phyloP scores from a whole-genome alignment of 371 early-diverging fungal species.

The Dipsacomyces acuminosporus region DNA sequence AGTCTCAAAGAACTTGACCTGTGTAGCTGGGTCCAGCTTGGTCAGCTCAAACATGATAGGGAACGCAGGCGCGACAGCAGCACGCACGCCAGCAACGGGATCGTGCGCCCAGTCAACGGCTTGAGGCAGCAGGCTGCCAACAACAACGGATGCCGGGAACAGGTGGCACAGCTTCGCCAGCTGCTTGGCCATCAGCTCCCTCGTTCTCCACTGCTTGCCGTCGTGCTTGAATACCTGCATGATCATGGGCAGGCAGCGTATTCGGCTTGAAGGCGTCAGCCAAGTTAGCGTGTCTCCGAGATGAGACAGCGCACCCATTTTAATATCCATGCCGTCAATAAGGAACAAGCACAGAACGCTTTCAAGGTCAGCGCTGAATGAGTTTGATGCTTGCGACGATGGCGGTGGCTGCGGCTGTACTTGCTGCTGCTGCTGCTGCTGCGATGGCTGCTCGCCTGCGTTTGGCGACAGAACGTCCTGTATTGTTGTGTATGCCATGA shows the following conservation, averaged over 20 bases:
- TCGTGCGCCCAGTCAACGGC: constrained; percentile 50
- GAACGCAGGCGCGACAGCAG: constrained; percentile 48
- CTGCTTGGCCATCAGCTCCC: constrained; percentile 49
- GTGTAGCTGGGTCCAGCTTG: constrained; percentile 45
- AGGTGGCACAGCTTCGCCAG: constrained; percentile 43
- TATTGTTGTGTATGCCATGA: constrained; percentile 13
- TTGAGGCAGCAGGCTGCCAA: constrained; percentile 44
- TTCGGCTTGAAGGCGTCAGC: constrained; percentile 36
- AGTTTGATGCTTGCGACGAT: constrained; percentile 10
- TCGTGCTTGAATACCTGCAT: constrained; percentile 48
- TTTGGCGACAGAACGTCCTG: background rate
- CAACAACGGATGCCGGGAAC: constrained; percentile 41
- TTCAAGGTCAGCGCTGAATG: constrained; percentile 40
- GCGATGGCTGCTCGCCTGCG: background rate
- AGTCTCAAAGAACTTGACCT: constrained; percentile 47
- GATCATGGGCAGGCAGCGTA: constrained; percentile 47
- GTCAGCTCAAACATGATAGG: constrained; percentile 46
- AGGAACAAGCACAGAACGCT: constrained; percentile 45
- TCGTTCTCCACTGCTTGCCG: constrained; percentile 48
- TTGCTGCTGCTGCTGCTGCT: background rate
- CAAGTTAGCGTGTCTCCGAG: constrained; percentile 42
- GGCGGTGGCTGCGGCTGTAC: background rate
- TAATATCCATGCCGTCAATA: constrained; percentile 42
- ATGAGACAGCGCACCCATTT: constrained; percentile 38
- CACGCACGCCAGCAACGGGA: constrained; percentile 49